Percentiles rank a stretch among this genome's conserved stretches.
These are phyloP conservation scores for Metarhizium sp. DNA, from an alignment of 2,329 filamentous ascomycete genomes.

Conservation along the genomic window DNA sequence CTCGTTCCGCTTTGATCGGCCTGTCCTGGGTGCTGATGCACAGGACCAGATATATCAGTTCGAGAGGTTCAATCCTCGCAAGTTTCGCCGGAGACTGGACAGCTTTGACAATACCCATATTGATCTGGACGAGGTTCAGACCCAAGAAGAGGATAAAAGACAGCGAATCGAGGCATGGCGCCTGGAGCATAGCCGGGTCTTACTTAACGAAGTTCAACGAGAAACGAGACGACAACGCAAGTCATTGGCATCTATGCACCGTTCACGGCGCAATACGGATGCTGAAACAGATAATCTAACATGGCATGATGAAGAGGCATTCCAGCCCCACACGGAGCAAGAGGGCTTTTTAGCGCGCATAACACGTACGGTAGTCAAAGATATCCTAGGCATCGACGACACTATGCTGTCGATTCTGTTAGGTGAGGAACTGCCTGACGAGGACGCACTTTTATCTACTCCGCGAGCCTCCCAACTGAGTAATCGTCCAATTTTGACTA, in stretches of 20 bases:
- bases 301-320: constrained; percentile 43
- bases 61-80: constrained; percentile 71
- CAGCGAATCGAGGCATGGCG: constrained; percentile 87
- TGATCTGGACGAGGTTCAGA: constrained; percentile 42
- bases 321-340: constrained; percentile 36
- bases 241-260: constrained; percentile 41
- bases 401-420: constrained; percentile 75
- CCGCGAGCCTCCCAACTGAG: constrained; percentile 32
- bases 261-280: constrained; percentile 18
- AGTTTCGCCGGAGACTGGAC: constrained; percentile 45
- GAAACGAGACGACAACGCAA: constrained; percentile 65
- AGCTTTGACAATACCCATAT: constrained; percentile 41
- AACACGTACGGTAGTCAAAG: constrained; percentile 76
- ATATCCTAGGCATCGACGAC: constrained; percentile 87
- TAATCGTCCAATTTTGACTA: constrained; percentile 18
- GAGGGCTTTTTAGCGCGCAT: constrained; percentile 73
- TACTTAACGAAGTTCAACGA: constrained; percentile 81
- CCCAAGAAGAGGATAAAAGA: constrained; percentile 63
- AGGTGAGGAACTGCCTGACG: constrained; percentile 62
- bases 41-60: constrained; percentile 87
- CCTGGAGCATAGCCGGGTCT: constrained; percentile 75
- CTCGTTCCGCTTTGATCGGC: constrained; percentile 61
- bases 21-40: constrained; percentile 43
- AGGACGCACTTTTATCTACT: constrained; percentile 37
- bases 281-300: constrained; percentile 32